Base-by-base conservation (phyloP, 495 filamentous ascomycete species). In the Lepraria neglecta region DNA sequence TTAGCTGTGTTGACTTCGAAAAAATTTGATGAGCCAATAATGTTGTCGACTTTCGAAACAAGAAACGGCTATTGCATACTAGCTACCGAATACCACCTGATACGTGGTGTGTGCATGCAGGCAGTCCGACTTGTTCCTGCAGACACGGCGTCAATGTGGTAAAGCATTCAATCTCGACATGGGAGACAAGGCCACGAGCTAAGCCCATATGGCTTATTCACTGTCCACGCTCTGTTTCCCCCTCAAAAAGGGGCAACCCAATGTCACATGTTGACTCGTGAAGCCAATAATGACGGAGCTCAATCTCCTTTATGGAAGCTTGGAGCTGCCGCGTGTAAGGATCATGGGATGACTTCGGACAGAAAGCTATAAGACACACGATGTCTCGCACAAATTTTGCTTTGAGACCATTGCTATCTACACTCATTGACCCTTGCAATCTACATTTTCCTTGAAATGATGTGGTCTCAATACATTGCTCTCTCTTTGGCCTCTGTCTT, bases 391-490 rank as follows among this genome's bases (percentile, higher is more conserved):
- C 56, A 59, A 21, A 21, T 17, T 48, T 42, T 31, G 15, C 17
- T 19, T 24, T n/a, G 30, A 61, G 1, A 3, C 14, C 17, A 30
- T 44, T 3, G 38, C 21, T 24, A n/a, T 57, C 6, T 10, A 7
- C 35, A 28, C 19, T 21, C n/a, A 24, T 28, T 57, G 31, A 19
- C 10, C 9, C 0, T 43, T 57, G 24, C 21, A 27, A 14, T 35
- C 19, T 17, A 46, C 33, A n/a, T 38, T 7, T 24, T n/a, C 6
- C 27, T 42, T 46, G 40, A 7, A 48, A 28, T 54, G 21, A 64
- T 64, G 62, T 64, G 19, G 24, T 48, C 38, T 55, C 46, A 57
- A 48, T 59, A 40, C 43, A 7, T 28, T 31, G 19, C 43, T 11
- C n/a, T 54, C 19, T 3, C 56, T 24, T 47, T 59, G 19, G 38